Evolutionary conservation across 2,329 filamentous ascomycete genomes (phyloP).

Genomic region (Pseudogymnoascus sp.): DNA sequence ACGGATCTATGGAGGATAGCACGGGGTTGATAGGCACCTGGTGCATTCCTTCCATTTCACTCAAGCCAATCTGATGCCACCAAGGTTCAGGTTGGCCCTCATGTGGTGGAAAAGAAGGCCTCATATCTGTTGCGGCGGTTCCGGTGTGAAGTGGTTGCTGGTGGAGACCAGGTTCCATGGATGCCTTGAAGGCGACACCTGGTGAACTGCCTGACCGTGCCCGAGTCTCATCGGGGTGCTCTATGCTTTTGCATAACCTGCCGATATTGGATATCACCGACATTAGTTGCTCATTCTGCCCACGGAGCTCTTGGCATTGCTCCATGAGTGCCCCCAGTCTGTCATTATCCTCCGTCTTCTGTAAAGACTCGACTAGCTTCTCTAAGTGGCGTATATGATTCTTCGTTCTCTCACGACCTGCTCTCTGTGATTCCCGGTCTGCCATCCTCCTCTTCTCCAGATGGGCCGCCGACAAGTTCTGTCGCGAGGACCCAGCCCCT

Average conservation of each 20-base stretch:
- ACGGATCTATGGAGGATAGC: neutral
- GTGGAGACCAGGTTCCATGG: neutral
- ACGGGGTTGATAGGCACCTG: neutral
- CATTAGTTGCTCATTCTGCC: neutral
- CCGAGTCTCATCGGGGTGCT: neutral
- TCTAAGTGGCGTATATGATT: slow-evolving; percentile 2
- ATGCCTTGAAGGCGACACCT: neutral
- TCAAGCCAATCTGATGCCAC: neutral
- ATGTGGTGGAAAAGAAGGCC: neutral
- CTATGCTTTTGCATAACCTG: neutral
- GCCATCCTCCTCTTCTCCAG: slow-evolving; percentile 2
- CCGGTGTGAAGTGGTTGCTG: neutral
- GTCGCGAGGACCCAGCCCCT: neutral
- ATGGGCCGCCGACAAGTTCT: slow-evolving; percentile 3
- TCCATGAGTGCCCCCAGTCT: neutral
- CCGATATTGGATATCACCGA: slow-evolving; percentile 3
- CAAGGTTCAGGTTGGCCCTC: neutral
- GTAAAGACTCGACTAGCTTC: neutral
- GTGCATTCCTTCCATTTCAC: neutral
- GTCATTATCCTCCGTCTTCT: neutral
- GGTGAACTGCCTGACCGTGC: neutral
- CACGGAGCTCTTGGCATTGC: neutral
- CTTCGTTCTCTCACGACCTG: slow-evolving; percentile 3
- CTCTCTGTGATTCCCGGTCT: neutral
- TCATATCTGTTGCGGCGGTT: neutral